Evolutionary conservation across 106 monocot species (phyloP).

Genomic region (Apostasia shenzhenica): DNA sequence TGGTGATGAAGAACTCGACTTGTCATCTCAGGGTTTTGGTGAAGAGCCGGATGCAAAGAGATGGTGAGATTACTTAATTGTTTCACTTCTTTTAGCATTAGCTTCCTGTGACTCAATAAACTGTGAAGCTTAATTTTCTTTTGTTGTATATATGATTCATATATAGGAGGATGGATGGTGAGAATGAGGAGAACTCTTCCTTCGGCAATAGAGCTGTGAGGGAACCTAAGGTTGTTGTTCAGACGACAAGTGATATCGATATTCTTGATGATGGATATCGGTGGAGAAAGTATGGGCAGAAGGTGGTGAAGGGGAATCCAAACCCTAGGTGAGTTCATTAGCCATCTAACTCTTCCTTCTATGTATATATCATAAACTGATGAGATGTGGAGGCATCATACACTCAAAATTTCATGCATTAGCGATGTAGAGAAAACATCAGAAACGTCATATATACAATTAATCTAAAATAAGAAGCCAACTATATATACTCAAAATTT

Average conservation of each 20-base stretch:
- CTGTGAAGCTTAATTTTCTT: background rate
- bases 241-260: constrained; percentile 48
- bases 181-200: constrained; percentile 22
- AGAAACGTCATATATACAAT: too few species aligned
- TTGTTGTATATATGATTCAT: background rate
- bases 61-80: constrained; percentile 23
- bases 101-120: background rate
- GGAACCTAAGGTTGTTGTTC: constrained; percentile 44
- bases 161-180: constrained; percentile 31
- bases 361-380: background rate
- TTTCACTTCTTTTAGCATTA: background rate
- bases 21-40: constrained; percentile 25
- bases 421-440: too few species aligned
- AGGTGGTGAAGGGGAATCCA: constrained; percentile 59
- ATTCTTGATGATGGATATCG: constrained; percentile 49
- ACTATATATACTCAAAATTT: background rate
- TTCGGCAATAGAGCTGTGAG: constrained; percentile 24
- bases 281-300: constrained; percentile 61
- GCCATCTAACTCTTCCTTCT: background rate
- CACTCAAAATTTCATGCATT: too few species aligned
- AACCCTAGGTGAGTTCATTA: constrained; percentile 36
- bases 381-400: too few species aligned
- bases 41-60: constrained; percentile 49
- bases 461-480: too few species aligned
- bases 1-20: constrained; percentile 34